phyloP scores from a whole-genome alignment of 2,329 filamentous ascomycete species.

The Verruconis gallopava region DNA sequence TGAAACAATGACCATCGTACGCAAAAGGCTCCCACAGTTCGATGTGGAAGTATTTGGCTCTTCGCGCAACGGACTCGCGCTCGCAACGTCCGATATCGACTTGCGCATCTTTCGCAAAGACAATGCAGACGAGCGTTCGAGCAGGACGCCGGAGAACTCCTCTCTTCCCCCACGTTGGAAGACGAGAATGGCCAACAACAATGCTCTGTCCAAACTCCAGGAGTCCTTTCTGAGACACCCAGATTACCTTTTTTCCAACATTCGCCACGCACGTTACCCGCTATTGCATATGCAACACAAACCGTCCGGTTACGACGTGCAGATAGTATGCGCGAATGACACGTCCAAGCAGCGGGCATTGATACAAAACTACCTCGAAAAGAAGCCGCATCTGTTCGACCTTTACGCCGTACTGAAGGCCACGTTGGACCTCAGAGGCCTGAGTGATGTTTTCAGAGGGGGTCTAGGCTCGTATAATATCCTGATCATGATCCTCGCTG shows the following conservation, averaged over 20 bases:
- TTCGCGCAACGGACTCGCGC: conserved; percentile 37
- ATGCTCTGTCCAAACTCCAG: background rate
- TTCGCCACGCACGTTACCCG: conserved; percentile 24
- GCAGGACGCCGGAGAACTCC: background rate
- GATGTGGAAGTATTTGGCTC: conserved; percentile 39
- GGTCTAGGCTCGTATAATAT: conserved; percentile 42
- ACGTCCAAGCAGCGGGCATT: conserved; percentile 28
- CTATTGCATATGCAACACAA: conserved; percentile 32
- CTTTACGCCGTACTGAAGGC: conserved; percentile 39
- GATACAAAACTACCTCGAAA: conserved; percentile 32
- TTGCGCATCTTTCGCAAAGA: conserved; percentile 19
- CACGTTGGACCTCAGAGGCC: conserved; percentile 35
- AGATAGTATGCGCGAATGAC: conserved; percentile 36
- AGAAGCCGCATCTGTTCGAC: conserved; percentile 36
- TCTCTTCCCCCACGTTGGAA: background rate
- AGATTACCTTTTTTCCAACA: conserved; percentile 13
- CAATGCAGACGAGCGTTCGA: no score
- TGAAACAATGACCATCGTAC: background rate
- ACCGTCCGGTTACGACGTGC: conserved; percentile 36
- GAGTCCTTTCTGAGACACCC: background rate
- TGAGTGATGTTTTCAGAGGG: conserved; percentile 35
- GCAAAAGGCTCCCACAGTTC: conserved; percentile 15
- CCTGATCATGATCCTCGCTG: conserved; percentile 44
- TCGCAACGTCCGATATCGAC: conserved; percentile 43
- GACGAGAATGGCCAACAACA: background rate